phyloP scores from a whole-genome alignment of 129 eudicot genomes.

The Calendula officinalis region DNA sequence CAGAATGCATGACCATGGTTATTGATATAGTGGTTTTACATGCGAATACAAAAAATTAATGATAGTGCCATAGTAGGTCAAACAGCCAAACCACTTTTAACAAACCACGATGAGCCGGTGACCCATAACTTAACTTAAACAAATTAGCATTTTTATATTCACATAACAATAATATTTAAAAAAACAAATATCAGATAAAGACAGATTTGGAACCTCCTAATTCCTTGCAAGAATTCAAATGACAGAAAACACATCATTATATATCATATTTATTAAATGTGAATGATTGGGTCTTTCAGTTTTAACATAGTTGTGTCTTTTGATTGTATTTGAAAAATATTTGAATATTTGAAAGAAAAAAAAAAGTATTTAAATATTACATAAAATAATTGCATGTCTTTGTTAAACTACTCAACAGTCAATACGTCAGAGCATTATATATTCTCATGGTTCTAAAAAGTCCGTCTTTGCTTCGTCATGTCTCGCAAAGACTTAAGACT shows the following conservation, averaged over 20 bases:
- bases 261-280: background rate
- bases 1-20: too few relatives aligned
- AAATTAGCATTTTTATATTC: slow-evolving; percentile 7
- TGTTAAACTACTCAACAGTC: background rate
- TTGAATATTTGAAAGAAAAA: background rate
- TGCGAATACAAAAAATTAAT: too few relatives aligned
- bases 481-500: too few relatives aligned
- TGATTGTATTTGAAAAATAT: background rate
- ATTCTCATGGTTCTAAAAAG: too few relatives aligned
- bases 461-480: too few relatives aligned
- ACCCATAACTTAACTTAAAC: slow-evolving; percentile 30
- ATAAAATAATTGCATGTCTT: background rate
- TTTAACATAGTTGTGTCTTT: background rate
- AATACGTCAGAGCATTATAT: too few relatives aligned
- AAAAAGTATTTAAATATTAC: background rate
- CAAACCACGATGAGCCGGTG: slow-evolving; percentile 27
- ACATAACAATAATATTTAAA: background rate
- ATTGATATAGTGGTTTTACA: too few relatives aligned
- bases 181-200: slow-evolving; percentile 7
- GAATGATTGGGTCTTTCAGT: background rate
- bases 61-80: slow-evolving; percentile 19
- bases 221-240: slow-evolving; percentile 1
- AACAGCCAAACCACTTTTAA: slow-evolving; percentile 32
- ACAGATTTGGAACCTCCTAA: slow-evolving; percentile 28
- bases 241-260: background rate